A percentile compares a stretch with the other conserved stretches of the same genome.
Evolutionary conservation across 176 grass and related monocot genomes (phyloP).

Genomic region (Sorghum bicolor): Sorghum_bicolor_NCBIv3 NC_012871.2:69974001-69974500

Average conservation of each 20-base stretch:
- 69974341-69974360: not conserved
- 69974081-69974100: not conserved
- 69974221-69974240: not conserved
- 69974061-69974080: slow-evolving; percentile 18
- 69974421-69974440: not conserved
- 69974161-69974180: slow-evolving; percentile 25
- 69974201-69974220: slow-evolving; percentile 5
- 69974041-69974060: slow-evolving; percentile 15
- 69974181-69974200: slow-evolving; percentile 69
- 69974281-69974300: not conserved
- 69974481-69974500: not conserved
- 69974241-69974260: not conserved
- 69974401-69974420: not conserved
- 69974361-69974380: not conserved
- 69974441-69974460: not conserved
- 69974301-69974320: not conserved
- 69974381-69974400: not conserved
- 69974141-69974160: not conserved
- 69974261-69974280: not conserved
- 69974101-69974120: not conserved
- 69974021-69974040: slow-evolving; percentile 11
- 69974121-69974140: not conserved
- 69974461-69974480: not conserved
- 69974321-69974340: not conserved
- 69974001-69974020: not conserved